These are phyloP conservation scores for Penicillium sp. DNA, from an alignment of 2,329 filamentous ascomycete genomes.

Conservation along the genomic window DNA sequence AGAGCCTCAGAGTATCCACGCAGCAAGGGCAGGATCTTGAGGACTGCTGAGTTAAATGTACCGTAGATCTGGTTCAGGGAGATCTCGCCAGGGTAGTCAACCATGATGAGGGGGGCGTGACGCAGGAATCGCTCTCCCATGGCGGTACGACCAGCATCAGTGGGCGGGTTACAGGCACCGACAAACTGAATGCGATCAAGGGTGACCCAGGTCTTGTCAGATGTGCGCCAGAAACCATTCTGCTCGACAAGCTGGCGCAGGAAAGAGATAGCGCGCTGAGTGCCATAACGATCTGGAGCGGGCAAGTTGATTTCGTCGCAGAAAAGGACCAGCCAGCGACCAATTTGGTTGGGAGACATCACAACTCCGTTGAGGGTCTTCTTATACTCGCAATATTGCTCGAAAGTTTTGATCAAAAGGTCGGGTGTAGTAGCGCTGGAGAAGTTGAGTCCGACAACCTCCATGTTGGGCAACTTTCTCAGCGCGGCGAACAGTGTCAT, in stretches of 20 bases:
- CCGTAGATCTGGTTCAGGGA: constrained; percentile 97
- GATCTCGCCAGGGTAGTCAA: constrained; percentile 94
- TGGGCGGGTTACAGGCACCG: constrained; percentile 96
- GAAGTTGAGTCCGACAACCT: constrained; percentile 98
- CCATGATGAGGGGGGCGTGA: constrained; percentile 98
- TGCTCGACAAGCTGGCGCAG: constrained; percentile 95
- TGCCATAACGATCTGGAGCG: constrained; percentile 95
- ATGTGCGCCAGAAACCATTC: constrained; percentile 97
- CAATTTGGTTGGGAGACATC: constrained; percentile 93
- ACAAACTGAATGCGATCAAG: constrained; percentile 98
- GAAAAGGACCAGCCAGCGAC: constrained; percentile 96
- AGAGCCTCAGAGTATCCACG: constrained; percentile 91
- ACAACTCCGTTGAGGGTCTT: constrained; percentile 96
- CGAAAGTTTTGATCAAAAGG: constrained; percentile 96
- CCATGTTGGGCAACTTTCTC: constrained; percentile 96
- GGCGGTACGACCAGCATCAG: constrained; percentile 92
- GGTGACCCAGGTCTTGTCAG: constrained; percentile 96
- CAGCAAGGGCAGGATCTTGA: constrained; percentile 95
- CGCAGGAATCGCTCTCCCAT: constrained; percentile 91
- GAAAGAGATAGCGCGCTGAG: constrained; percentile 96
- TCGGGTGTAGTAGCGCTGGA: constrained; percentile 98
- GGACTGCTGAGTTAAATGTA: constrained; percentile 91
- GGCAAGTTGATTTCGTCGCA: constrained; percentile 99
- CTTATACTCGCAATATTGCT: constrained; percentile 99
- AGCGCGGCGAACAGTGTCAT: constrained; percentile 99